Conservation (phyloP, 495 filamentous ascomycete species). For the Podospora pseudocomata region DNA sequence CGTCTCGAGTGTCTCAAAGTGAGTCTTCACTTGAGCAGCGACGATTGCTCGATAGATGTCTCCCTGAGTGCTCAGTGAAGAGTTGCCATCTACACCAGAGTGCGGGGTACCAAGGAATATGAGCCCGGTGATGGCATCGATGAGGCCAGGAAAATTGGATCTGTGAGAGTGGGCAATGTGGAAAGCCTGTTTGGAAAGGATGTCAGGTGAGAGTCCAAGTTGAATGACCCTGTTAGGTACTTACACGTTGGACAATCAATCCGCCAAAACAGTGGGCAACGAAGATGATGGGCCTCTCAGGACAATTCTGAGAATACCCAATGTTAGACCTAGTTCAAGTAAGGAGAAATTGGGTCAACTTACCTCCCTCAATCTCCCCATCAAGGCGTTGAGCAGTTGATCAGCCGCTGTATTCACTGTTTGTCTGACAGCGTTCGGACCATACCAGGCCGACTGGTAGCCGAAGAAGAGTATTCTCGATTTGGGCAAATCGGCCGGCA, state of each 20-base stretch:
- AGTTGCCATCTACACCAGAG: not conserved
- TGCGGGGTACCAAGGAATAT: not conserved
- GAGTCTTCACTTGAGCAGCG: not conserved
- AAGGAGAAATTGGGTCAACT: too few relatives aligned
- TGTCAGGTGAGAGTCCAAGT: too few relatives aligned
- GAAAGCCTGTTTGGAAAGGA: not conserved
- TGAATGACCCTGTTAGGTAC: too few relatives aligned
- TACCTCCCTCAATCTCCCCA: not conserved
- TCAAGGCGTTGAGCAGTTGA: not conserved
- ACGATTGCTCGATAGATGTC: not conserved
- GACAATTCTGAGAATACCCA: too few relatives aligned
- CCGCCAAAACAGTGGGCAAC: not conserved
- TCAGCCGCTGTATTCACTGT: not conserved
- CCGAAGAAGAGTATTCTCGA: not conserved
- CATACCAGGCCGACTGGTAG: not conserved
- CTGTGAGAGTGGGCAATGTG: not conserved
- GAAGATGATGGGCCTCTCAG: not conserved
- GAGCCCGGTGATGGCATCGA: not conserved
- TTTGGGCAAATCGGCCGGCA: not conserved
- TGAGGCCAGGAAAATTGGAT: not conserved
- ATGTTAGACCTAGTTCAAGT: too few relatives aligned
- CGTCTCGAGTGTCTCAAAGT: not conserved
- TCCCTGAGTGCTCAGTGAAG: not conserved
- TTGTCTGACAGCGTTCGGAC: not conserved
- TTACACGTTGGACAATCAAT: not conserved